Evolutionary conservation across 257 asterid genomes (phyloP).

Genomic region (Solanum virginianum): DNA sequence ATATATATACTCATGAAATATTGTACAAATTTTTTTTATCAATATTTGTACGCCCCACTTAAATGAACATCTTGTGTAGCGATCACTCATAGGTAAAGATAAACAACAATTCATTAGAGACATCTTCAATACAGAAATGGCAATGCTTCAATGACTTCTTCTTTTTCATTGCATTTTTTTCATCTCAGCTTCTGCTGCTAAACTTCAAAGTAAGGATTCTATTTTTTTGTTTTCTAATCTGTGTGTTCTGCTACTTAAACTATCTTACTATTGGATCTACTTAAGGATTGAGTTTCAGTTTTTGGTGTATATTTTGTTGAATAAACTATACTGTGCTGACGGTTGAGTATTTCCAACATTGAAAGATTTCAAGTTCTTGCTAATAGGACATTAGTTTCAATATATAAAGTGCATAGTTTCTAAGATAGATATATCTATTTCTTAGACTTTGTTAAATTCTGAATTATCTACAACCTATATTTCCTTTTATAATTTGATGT

Average conservation of each 20-base stretch:
- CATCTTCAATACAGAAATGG: background rate
- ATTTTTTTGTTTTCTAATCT: background rate
- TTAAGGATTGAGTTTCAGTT: background rate
- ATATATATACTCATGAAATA: no score
- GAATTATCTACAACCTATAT: no score
- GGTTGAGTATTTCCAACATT: background rate
- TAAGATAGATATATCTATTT: background rate
- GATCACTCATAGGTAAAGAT: no score
- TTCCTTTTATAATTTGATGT: no score
- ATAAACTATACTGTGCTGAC: background rate
- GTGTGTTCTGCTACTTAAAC: background rate
- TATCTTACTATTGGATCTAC: background rate
- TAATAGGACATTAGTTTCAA: background rate
- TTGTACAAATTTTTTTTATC: no score
- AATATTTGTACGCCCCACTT: no score
- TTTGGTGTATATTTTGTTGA: background rate
- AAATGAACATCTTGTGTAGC: no score
- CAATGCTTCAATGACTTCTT: background rate
- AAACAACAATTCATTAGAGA: background rate
- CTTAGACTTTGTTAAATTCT: background rate
- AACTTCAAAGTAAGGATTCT: slow-evolving; percentile 24
- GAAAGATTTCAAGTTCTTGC: background rate
- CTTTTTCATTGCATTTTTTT: slow-evolving; percentile 5
- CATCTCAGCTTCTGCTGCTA: slow-evolving; percentile 7
- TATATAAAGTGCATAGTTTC: background rate